These are phyloP conservation scores for Primulina eburnea DNA, from an alignment of 257 asterid genomes.

Conservation along the genomic window DNA sequence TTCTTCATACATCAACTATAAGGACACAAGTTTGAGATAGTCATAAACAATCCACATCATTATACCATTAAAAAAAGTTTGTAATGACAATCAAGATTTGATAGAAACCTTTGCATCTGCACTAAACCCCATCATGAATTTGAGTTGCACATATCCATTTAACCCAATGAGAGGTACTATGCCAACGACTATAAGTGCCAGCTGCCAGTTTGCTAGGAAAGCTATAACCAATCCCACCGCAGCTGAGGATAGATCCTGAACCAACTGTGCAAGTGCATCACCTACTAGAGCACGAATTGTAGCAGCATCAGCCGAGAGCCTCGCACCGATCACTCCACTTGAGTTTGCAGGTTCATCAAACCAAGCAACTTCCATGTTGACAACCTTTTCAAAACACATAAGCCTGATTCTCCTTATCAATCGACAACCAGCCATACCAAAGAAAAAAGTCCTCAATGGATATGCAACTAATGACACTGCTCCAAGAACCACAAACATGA, in stretches of 20 bases:
- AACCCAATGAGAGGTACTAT: conserved; percentile 64
- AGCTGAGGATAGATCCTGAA: conserved; percentile 69
- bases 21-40: background rate
- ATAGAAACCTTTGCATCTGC: conserved; percentile 68
- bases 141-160: conserved; percentile 59
- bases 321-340: conserved; percentile 66
- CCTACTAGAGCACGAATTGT: no score
- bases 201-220: conserved; percentile 66
- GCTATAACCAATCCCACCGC: conserved; percentile 64
- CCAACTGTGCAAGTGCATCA: conserved; percentile 23
- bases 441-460: conserved; percentile 74
- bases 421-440: conserved; percentile 77
- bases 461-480: conserved; percentile 57
- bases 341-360: conserved; percentile 78
- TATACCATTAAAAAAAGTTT: background rate
- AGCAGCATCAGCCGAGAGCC: no score
- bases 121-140: conserved; percentile 73
- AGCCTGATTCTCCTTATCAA: conserved; percentile 65
- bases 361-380: conserved; percentile 84
- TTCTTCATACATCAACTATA: conserved; percentile 63
- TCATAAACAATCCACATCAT: background rate
- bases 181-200: conserved; percentile 67
- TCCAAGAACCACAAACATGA: conserved; percentile 72
- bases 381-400: conserved; percentile 87
- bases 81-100: background rate